phyloP scores from a whole-genome alignment of 148 eudicot genomes.

The Amaranthus palmeri region DNA sequence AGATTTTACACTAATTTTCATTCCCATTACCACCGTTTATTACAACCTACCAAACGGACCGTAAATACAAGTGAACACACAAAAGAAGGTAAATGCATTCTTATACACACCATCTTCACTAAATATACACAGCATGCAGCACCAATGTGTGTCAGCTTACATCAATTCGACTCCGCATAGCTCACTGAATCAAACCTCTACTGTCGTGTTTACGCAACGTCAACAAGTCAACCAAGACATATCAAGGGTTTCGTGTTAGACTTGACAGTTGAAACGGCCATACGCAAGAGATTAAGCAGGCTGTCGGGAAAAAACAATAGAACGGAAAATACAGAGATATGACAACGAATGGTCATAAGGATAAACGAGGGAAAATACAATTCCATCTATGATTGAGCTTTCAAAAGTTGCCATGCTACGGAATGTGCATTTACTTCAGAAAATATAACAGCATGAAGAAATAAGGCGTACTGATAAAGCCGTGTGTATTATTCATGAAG shows the following conservation, averaged over 20 bases:
- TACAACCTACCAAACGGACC: too few species aligned
- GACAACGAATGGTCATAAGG: conserved; percentile 1
- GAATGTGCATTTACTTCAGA: conserved; percentile 27
- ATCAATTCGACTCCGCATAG: neutral
- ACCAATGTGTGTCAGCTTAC: neutral
- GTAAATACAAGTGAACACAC: neutral
- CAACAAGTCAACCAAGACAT: neutral
- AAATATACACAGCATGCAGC: neutral
- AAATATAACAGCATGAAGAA: conserved; percentile 26
- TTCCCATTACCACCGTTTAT: too few species aligned
- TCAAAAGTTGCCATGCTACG: conserved; percentile 11
- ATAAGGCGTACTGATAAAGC: conserved; percentile 22
- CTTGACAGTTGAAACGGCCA: neutral
- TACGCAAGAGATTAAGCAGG: neutral
- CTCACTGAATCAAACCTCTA: too few species aligned
- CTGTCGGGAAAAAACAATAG: neutral
- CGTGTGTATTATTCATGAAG: conserved; percentile 23
- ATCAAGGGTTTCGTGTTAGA: neutral
- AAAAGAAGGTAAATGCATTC: neutral
- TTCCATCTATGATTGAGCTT: conserved; percentile 12
- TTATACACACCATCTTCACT: neutral
- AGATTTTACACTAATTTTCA: too few species aligned
- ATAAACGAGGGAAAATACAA: neutral
- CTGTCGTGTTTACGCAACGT: too few species aligned
- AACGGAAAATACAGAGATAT: neutral